Evolutionary conservation across 2,329 filamentous ascomycete species (phyloP).

Genomic region (Verticillium albo-atrum): DNA sequence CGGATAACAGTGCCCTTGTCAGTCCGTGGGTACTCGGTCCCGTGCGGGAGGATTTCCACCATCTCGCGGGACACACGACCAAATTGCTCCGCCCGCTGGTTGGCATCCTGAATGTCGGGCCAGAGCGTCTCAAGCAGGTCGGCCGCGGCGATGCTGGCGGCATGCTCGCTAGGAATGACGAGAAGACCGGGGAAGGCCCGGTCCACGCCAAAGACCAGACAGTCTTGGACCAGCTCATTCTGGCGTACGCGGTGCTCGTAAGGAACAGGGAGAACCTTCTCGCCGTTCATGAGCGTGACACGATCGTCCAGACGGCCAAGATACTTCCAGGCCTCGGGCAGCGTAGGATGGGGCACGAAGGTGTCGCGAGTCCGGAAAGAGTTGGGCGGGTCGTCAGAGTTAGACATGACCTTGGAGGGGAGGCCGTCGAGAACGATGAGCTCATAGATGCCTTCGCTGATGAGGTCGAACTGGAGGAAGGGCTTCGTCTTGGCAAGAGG

Average conservation of each 20-base stretch:
- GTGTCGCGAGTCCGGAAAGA: constrained; percentile 40
- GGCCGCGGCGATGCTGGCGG: constrained; percentile 31
- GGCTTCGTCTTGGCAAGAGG: constrained; percentile 31
- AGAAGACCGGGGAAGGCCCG: constrained; percentile 47
- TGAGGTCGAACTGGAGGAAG: constrained; percentile 31
- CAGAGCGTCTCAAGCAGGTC: constrained; percentile 44
- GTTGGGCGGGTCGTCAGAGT: constrained; percentile 37
- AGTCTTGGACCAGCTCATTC: constrained; percentile 47
- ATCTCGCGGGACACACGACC: constrained; percentile 48
- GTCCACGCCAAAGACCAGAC: constrained; percentile 52
- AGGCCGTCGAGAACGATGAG: constrained; percentile 31
- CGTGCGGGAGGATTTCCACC: constrained; percentile 40
- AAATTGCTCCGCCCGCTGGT: constrained; percentile 45
- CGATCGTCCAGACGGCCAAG: constrained; percentile 39
- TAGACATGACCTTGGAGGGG: constrained; percentile 28
- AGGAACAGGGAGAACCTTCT: constrained; percentile 40
- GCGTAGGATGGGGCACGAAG: constrained; percentile 35
- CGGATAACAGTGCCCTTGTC: constrained; percentile 50
- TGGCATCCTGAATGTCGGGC: constrained; percentile 46
- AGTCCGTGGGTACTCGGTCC: constrained; percentile 37
- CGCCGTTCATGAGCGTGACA: constrained; percentile 40
- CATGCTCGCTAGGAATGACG: constrained; percentile 44
- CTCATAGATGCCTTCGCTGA: constrained; percentile 29
- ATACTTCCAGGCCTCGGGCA: constrained; percentile 39
- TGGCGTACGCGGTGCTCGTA: constrained; percentile 51